Conservation (phyloP, 495 filamentous ascomycete genomes). For the Parmelia sp. region DNA sequence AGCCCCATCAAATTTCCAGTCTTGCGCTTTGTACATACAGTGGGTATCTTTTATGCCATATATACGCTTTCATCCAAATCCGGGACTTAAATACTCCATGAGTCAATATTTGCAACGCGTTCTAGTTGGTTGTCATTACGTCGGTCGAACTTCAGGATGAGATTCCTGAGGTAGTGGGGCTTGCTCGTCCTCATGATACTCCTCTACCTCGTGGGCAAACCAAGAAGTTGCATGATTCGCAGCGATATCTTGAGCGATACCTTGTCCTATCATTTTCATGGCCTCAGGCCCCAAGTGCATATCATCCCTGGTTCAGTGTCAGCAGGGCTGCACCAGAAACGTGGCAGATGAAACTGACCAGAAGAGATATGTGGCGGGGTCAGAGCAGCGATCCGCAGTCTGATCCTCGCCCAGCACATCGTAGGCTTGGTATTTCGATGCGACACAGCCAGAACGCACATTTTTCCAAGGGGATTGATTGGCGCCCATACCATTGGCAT, state of each 20-base stretch:
- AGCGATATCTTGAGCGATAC: conserved; percentile 42
- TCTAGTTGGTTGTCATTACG: neutral
- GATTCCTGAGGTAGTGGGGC: conserved; percentile 2
- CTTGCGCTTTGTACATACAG: conserved; percentile 4
- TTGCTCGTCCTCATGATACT: conserved; percentile 3
- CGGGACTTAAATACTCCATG: neutral
- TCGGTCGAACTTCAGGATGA: conserved; percentile 1
- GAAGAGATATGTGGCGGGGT: conserved; percentile 47
- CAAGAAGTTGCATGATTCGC: conserved; percentile 29
- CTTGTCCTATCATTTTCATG: conserved; percentile 44
- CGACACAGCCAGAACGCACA: conserved; percentile 20
- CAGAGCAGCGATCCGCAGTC: conserved; percentile 30
- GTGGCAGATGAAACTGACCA: conserved; percentile 35
- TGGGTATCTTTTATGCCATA: conserved; percentile 16
- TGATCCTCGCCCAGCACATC: conserved; percentile 1
- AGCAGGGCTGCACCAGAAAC: conserved; percentile 17
- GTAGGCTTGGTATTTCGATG: conserved; percentile 14
- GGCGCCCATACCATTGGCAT: conserved; percentile 39
- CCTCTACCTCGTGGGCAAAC: conserved; percentile 20
- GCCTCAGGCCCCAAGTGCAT: conserved; percentile 46
- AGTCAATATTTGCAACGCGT: too few relatives aligned
- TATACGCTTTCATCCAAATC: conserved; percentile 3
- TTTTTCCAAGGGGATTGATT: conserved; percentile 37
- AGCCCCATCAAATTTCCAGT: conserved; percentile 9
- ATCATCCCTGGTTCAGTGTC: conserved; percentile 40